These are phyloP conservation scores for Moringa oleifera DNA, from an alignment of 345 rosid genomes.

Conservation along the genomic window DNA sequence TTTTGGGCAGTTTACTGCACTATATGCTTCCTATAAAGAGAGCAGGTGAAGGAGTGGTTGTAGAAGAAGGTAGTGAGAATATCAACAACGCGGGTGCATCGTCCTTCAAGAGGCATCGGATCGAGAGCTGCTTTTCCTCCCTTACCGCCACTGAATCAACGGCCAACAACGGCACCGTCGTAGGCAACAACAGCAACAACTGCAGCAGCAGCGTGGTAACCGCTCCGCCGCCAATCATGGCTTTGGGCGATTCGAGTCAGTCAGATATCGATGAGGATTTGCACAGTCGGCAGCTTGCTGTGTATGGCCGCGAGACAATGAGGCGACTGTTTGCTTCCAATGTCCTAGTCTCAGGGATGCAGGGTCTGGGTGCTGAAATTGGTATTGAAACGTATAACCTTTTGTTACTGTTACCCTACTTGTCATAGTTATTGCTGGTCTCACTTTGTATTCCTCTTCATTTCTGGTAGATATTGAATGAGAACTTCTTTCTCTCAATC, in stretches of 20 bases:
- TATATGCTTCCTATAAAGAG: slow-evolving; percentile 98
- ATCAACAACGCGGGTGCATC: slow-evolving; percentile 30
- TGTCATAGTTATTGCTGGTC: neutral
- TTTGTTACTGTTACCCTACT: neutral
- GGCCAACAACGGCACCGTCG: slow-evolving; percentile 16
- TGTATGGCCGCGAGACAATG: slow-evolving; percentile 98
- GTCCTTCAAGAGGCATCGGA: slow-evolving; percentile 56
- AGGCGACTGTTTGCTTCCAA: slow-evolving; percentile 87
- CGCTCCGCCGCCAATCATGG: slow-evolving; percentile 44
- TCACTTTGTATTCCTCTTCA: neutral
- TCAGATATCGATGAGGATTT: slow-evolving; percentile 96
- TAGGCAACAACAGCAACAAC: slow-evolving; percentile 17
- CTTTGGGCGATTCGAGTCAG: slow-evolving; percentile 60
- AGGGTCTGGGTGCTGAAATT: slow-evolving; percentile 94
- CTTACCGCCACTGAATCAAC: slow-evolving; percentile 25
- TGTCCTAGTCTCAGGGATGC: slow-evolving; percentile 87
- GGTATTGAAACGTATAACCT: slow-evolving; percentile 33
- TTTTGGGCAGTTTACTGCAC: slow-evolving; percentile 58
- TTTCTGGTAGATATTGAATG: neutral
- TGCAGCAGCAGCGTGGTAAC: slow-evolving; percentile 14
- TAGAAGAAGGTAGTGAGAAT: slow-evolving; percentile 37
- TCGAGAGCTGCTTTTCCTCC: slow-evolving; percentile 23
- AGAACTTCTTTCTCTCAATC: neutral
- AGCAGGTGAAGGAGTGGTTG: slow-evolving; percentile 52
- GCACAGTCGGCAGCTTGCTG: slow-evolving; percentile 99